Evolutionary conservation across 108 stramenopile species (phyloP), one percentile per base, ranked within the genome.

Genomic region (Bacterosira constricta): DNA sequence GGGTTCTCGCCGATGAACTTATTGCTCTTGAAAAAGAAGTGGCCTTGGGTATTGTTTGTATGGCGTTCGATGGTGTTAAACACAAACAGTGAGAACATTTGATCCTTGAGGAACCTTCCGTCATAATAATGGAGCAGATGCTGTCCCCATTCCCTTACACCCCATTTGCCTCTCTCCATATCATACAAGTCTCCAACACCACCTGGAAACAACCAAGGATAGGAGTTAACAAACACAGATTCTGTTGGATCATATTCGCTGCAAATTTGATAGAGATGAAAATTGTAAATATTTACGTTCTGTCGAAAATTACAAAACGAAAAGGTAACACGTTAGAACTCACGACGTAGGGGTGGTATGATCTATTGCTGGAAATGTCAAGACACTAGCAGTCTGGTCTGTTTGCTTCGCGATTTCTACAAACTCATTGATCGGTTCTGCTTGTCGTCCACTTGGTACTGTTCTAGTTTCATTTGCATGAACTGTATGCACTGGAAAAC

Each of bases 111-210:
- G 13, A 77, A 77, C 25, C 75, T 12, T 6, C 75, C 75, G 15
- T 77, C 75, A 25, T 53, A 36, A 27, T 63, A 77, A 7, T 34
- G 61, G 7, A 77, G 5, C 8, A 77, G 17, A 30, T 77, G 69
- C 5, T 35, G 23, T 9, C 69, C 70, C 75, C 75, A 77, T 7
- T 35, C 42, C 6, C 8, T 13, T 12, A 29, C 31, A 10, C 36
- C 26, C 0, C 37, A 20, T 41, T 35, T 59, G 1, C 66, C 67
- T 20, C 73, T 31, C 12, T 17, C 34, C 21, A 10, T 10, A 29
- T 77, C 63, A 30, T 71, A 68, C 8, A 60, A 23, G 31, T 71
- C 75, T 0, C 50, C 69, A 12, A 71, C 38, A 2, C 23, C 45
- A n/a, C n/a, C n/a, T n/a, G n/a, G n/a, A n/a, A n/a, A n/a, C n/a